Evolutionary conservation across 148 eudicot species (phyloP).

Genomic region (Pouteria glomerata): DNA sequence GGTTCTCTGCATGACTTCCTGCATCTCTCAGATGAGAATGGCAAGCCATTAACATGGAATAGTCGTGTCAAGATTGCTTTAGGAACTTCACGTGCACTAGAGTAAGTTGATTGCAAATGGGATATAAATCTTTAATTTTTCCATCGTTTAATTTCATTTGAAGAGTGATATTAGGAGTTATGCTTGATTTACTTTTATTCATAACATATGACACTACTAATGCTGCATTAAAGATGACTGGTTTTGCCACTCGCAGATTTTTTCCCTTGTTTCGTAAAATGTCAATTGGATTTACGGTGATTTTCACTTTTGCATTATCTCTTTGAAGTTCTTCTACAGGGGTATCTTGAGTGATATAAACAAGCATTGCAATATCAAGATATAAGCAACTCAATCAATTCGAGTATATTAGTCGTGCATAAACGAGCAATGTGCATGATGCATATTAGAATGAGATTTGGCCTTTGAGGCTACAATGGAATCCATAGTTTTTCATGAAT

Average conservation of each 20-base stretch:
- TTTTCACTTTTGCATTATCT: background rate
- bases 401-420: too few species aligned
- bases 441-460: too few species aligned
- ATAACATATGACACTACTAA: background rate
- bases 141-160: background rate
- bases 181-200: background rate
- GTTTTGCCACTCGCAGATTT: background rate
- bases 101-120: constrained; percentile 50
- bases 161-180: background rate
- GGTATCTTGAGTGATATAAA: too few species aligned
- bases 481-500: too few species aligned
- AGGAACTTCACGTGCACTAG: constrained; percentile 96
- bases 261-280: background rate
- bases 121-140: background rate
- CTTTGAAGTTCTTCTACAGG: background rate
- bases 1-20: constrained; percentile 83
- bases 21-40: constrained; percentile 78
- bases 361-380: too few species aligned
- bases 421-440: too few species aligned
- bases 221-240: background rate
- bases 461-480: too few species aligned
- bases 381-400: too few species aligned
- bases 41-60: constrained; percentile 86
- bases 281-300: background rate
- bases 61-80: constrained; percentile 93